These are phyloP conservation scores for Apiospora saccharicola DNA, from an alignment of 2,329 filamentous ascomycete genomes.

Conservation along the genomic window DNA sequence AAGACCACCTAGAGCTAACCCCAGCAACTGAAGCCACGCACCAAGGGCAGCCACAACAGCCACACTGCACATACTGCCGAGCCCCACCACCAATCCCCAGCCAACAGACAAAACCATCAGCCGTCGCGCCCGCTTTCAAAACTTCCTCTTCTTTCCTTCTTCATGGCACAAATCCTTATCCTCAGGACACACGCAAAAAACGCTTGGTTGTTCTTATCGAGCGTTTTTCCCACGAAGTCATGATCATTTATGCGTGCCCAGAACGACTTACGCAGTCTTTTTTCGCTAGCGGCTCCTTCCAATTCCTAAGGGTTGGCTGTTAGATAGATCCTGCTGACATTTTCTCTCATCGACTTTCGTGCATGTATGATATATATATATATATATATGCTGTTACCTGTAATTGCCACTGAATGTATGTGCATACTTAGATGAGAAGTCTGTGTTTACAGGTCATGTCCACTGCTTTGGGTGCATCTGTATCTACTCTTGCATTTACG, in stretches of 20 bases:
- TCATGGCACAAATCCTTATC: conserved; percentile 89
- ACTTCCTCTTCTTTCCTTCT: conserved; percentile 40
- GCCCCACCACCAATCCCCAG: neutral
- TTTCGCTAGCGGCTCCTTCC: conserved; percentile 96
- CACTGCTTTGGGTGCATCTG: neutral
- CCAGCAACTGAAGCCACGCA: neutral
- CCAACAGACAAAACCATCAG: conserved; percentile 17
- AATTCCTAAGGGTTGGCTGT: conserved; percentile 71
- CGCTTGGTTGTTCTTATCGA: conserved; percentile 6
- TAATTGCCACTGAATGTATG: neutral
- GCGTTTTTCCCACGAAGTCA: conserved; percentile 69
- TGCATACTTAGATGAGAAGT: neutral
- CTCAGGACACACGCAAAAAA: conserved; percentile 60
- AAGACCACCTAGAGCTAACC: neutral
- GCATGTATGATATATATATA: neutral
- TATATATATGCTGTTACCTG: neutral
- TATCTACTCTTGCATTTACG: neutral
- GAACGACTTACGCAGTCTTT: conserved; percentile 79
- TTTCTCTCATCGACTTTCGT: conserved; percentile 16
- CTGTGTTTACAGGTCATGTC: neutral
- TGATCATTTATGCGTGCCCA: conserved; percentile 92
- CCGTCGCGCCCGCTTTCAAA: conserved; percentile 37
- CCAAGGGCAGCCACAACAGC: neutral
- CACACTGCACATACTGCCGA: conserved; percentile 12
- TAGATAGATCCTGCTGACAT: conserved; percentile 96